These are phyloP conservation scores for Amaranthus palmeri DNA, from an alignment of 148 eudicot genomes.

Conservation along the genomic window DNA sequence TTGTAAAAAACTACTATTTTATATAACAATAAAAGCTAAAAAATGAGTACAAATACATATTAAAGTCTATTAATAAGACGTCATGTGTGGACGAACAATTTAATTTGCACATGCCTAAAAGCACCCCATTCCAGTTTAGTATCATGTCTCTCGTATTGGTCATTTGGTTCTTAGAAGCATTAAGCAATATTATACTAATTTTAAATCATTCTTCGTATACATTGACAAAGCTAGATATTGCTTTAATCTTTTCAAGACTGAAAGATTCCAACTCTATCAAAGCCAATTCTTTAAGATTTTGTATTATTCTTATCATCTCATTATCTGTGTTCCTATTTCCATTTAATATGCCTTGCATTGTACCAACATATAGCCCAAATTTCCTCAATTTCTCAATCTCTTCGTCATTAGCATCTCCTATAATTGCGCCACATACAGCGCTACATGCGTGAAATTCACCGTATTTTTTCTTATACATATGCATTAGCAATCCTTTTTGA, in stretches of 20 bases:
- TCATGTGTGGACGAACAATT: no score
- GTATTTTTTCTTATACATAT: background rate
- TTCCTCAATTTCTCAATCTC: background rate
- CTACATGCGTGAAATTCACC: background rate
- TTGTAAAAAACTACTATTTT: no score
- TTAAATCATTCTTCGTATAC: background rate
- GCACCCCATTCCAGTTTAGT: no score
- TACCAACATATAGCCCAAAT: background rate
- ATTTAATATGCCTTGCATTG: background rate
- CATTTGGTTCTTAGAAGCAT: no score
- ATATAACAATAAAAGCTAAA: no score
- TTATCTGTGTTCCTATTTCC: background rate
- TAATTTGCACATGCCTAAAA: no score
- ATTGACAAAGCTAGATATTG: background rate
- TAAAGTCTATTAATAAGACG: no score
- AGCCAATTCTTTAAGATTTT: background rate
- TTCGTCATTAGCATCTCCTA: background rate
- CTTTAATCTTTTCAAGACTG: background rate
- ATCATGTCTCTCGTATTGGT: no score
- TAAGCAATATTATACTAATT: no score
- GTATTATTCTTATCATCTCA: background rate
- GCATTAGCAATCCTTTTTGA: conserved; percentile 7
- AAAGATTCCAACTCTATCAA: background rate
- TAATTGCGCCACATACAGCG: background rate
- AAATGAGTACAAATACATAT: no score